These are phyloP conservation scores for Mortierella sp. DNA, from an alignment of 371 early-diverging fungal species.

Conservation along the genomic window DNA sequence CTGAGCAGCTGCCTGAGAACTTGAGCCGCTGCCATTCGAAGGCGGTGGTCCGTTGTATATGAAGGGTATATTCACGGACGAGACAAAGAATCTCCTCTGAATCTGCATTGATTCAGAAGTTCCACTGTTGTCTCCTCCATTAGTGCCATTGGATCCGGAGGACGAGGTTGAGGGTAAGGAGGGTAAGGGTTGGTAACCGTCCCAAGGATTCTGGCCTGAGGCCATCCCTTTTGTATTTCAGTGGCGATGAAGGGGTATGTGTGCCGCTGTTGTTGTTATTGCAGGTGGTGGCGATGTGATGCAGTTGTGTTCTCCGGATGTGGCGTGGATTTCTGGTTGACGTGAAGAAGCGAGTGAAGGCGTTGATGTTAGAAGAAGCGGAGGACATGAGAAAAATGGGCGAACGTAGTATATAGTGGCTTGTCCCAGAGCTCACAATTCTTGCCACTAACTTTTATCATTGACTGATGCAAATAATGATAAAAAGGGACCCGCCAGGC, in stretches of 20 bases:
- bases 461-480: too few species aligned
- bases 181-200: not conserved
- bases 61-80: not conserved
- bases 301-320: not conserved
- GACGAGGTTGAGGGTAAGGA: not conserved
- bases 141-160: not conserved
- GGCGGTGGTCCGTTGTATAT: not conserved
- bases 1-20: not conserved
- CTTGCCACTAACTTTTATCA: too few species aligned
- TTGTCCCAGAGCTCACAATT: too few species aligned
- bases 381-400: not conserved
- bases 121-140: not conserved
- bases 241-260: not conserved
- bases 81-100: not conserved
- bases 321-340: not conserved
- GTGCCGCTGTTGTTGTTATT: not conserved
- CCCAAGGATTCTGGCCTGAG: constrained; percentile 6
- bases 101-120: not conserved
- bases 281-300: not conserved
- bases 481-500: too few species aligned
- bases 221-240: not conserved
- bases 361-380: not conserved
- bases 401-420: too few species aligned
- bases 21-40: not conserved
- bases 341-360: not conserved